phyloP scores from a whole-genome alignment of 176 grass and related monocot species.

The Musa itinerans region DNA sequence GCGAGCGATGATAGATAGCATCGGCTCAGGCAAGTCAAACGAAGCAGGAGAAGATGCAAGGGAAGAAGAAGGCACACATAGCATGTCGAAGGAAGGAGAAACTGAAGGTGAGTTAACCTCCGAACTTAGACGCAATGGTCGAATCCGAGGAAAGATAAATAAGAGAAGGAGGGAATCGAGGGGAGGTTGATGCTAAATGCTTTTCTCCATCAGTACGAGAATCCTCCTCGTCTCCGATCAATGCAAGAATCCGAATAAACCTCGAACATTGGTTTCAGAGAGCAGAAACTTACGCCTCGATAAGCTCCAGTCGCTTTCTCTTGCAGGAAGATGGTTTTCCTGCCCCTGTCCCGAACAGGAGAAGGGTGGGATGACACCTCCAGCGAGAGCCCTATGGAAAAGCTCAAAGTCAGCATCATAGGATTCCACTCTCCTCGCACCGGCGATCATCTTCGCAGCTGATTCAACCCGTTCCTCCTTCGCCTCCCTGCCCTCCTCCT shows the following conservation, averaged over 20 bases:
- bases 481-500: constrained; percentile 31
- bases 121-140: constrained; percentile 65
- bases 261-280: constrained; percentile 30
- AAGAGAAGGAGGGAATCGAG: too few relatives aligned
- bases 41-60: constrained; percentile 47
- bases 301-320: constrained; percentile 78
- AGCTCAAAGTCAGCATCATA: constrained; percentile 84
- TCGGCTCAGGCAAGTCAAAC: constrained; percentile 27
- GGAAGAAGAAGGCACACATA: constrained; percentile 30
- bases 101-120: constrained; percentile 76
- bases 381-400: constrained; percentile 61
- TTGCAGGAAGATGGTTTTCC: constrained; percentile 82
- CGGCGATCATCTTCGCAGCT: constrained; percentile 29
- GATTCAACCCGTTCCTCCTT: constrained; percentile 41
- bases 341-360: constrained; percentile 47
- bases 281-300: constrained; percentile 70
- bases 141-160: constrained; percentile 60
- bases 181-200: too few relatives aligned
- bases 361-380: constrained; percentile 80
- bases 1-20: constrained; percentile 35
- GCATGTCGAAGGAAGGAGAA: constrained; percentile 75
- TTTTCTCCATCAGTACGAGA: constrained; percentile 3
- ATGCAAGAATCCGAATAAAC: constrained; percentile 68
- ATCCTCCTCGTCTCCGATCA: too few relatives aligned
- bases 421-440: constrained; percentile 53